A percentile compares a stretch with the other conserved stretches of the same genome.
Evolutionary conservation across 2,329 filamentous ascomycete species (phyloP).

Genomic region (Trichoderma asperellum): DNA sequence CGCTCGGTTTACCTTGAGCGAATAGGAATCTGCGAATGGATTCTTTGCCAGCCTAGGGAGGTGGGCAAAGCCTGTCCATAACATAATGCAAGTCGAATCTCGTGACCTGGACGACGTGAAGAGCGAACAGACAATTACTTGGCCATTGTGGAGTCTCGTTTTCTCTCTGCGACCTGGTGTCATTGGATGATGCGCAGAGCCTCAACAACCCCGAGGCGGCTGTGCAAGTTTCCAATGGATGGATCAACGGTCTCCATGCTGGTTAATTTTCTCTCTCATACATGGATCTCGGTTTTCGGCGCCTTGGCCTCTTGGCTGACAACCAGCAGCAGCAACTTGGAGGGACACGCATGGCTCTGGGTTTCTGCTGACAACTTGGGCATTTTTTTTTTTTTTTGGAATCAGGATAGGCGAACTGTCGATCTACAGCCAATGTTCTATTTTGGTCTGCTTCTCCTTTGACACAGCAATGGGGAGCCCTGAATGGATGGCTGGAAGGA

Average conservation of each 20-base stretch:
- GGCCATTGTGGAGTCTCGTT: neutral
- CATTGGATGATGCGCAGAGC: slow-evolving; percentile 14
- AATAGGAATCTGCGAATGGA: neutral
- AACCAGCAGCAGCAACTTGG: neutral
- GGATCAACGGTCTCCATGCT: neutral
- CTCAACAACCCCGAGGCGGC: slow-evolving; percentile 18
- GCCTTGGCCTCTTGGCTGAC: neutral
- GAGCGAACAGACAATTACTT: neutral
- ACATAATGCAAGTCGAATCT: neutral
- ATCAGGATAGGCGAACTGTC: too few relatives aligned
- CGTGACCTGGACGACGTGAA: neutral
- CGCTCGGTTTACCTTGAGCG: neutral
- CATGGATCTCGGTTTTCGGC: neutral
- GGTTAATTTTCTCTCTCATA: neutral
- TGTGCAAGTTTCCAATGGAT: slow-evolving; percentile 17
- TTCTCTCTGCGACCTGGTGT: too few relatives aligned
- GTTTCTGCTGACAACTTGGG: neutral
- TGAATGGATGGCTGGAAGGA: neutral
- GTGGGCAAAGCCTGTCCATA: neutral
- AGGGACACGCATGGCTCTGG: neutral
- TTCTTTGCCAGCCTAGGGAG: neutral
- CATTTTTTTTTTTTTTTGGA: neutral
- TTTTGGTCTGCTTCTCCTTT: neutral
- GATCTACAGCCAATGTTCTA: neutral
- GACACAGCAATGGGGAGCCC: neutral